These are phyloP conservation scores for Mortierella sp. DNA, from an alignment of 371 early-diverging fungal genomes.

Conservation along the genomic window DNA sequence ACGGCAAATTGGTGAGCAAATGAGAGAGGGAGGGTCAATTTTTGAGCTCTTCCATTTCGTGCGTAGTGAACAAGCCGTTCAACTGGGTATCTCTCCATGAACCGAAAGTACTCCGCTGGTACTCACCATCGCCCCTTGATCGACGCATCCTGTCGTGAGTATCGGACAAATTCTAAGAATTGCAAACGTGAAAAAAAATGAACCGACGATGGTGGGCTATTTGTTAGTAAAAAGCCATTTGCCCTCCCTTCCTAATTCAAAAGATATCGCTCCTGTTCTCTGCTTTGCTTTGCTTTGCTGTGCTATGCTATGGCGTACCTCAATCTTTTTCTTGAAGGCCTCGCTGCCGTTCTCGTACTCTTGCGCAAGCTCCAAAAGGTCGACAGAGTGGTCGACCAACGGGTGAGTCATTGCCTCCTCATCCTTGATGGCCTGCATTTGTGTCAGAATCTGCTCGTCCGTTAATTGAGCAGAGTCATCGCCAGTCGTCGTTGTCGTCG, in stretches of 20 bases:
- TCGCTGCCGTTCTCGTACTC: slow-evolving; percentile 70
- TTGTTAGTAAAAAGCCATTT: no score
- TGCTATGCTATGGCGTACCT: no score
- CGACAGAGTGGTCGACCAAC: slow-evolving; percentile 67
- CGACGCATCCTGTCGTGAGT: slow-evolving; percentile 68
- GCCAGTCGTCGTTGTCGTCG: not conserved
- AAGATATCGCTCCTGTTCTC: no score
- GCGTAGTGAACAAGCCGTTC: no score
- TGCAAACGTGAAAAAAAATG: not conserved
- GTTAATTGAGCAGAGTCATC: slow-evolving; percentile 62
- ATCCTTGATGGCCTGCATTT: slow-evolving; percentile 74
- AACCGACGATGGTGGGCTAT: no score
- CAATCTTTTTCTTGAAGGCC: slow-evolving; percentile 68
- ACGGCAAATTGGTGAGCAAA: not conserved
- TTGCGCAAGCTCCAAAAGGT: slow-evolving; percentile 62
- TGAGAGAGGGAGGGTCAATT: not conserved
- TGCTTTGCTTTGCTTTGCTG: no score
- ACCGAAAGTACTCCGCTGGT: not conserved
- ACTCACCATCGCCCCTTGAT: slow-evolving; percentile 80
- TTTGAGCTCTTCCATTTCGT: no score
- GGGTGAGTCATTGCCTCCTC: slow-evolving; percentile 67
- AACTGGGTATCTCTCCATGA: not conserved
- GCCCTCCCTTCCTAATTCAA: no score
- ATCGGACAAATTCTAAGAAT: slow-evolving; percentile 64
- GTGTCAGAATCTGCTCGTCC: slow-evolving; percentile 74